phyloP scores from a whole-genome alignment of 192 early-diverging fungal genomes.

The Pecoramyces ruminantium region DNA sequence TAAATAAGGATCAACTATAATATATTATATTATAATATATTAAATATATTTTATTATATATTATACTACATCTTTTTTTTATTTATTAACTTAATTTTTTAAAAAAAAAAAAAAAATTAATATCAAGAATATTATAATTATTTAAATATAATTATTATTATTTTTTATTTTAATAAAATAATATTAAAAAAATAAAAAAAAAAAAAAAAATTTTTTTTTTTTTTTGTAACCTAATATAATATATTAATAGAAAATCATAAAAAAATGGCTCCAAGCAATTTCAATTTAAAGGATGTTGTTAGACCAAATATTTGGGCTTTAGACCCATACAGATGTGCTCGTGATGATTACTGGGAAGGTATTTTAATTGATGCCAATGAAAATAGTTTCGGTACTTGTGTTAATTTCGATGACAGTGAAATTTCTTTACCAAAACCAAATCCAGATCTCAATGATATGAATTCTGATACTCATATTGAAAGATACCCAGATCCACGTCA shows the following conservation, averaged over 20 bases:
- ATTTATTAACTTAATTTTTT: no score
- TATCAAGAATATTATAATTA: no score
- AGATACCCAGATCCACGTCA: conserved; percentile 67
- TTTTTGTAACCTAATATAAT: no score
- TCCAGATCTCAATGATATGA: neutral
- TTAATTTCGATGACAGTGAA: neutral
- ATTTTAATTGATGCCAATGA: conserved; percentile 98
- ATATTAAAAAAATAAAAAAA: no score
- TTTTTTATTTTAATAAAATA: no score
- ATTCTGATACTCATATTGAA: conserved; percentile 40
- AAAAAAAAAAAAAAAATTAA: no score
- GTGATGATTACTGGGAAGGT: conserved; percentile 87
- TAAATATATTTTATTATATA: no score
- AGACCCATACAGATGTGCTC: conserved; percentile 90
- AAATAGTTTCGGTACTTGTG: conserved; percentile 70
- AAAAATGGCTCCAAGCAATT: neutral
- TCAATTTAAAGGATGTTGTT: conserved; percentile 21
- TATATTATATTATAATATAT: no score
- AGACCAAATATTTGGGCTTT: conserved; percentile 68
- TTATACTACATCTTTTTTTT: no score
- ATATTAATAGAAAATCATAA: neutral
- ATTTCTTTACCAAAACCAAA: neutral
- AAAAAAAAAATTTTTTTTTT: no score
- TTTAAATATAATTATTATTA: no score
- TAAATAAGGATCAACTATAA: no score